Conservation (phyloP, 345 rosid genomes). For the Cardiospermum halicacabum region DNA sequence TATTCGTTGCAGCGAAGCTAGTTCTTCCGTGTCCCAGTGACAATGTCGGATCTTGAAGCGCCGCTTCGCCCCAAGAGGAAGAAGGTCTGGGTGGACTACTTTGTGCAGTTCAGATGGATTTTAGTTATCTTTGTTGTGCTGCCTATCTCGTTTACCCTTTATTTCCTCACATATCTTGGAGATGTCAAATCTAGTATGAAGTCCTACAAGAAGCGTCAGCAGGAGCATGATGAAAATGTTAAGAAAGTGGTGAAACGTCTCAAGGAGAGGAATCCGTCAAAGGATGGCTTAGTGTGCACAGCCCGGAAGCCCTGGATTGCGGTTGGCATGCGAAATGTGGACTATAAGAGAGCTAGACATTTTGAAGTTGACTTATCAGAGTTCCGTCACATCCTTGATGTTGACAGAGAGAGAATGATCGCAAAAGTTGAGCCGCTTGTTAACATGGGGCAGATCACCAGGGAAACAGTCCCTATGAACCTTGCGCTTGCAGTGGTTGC, state of each 20-base stretch:
- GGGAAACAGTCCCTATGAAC: constrained; percentile 87
- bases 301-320: constrained; percentile 99
- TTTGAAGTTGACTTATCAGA: constrained; percentile 90
- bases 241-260: constrained; percentile 78
- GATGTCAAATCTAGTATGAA: constrained; percentile 87
- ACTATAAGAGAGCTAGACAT: constrained; percentile 93
- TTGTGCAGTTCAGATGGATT: constrained; percentile 88
- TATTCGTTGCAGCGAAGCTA: constrained; percentile 17
- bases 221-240: constrained; percentile 93
- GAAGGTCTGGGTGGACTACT: constrained; percentile 77
- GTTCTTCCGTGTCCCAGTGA: constrained; percentile 17
- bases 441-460: constrained; percentile 95
- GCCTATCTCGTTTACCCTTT: constrained; percentile 70
- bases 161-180: constrained; percentile 90
- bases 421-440: constrained; percentile 98
- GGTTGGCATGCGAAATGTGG: constrained; percentile 99
- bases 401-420: constrained; percentile 78
- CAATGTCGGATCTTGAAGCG: constrained; percentile 79
- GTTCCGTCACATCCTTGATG: constrained; percentile 75
- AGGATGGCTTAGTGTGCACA: constrained; percentile 98
- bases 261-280: constrained; percentile 67
- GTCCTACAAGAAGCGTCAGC: constrained; percentile 75
- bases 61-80: constrained; percentile 91
- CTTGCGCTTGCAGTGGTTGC: constrained; percentile 97
- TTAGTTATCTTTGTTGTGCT: constrained; percentile 87